These are phyloP conservation scores for Sclerotinia trifoliorum DNA, from an alignment of 2,329 filamentous ascomycete genomes.

Conservation along the genomic window DNA sequence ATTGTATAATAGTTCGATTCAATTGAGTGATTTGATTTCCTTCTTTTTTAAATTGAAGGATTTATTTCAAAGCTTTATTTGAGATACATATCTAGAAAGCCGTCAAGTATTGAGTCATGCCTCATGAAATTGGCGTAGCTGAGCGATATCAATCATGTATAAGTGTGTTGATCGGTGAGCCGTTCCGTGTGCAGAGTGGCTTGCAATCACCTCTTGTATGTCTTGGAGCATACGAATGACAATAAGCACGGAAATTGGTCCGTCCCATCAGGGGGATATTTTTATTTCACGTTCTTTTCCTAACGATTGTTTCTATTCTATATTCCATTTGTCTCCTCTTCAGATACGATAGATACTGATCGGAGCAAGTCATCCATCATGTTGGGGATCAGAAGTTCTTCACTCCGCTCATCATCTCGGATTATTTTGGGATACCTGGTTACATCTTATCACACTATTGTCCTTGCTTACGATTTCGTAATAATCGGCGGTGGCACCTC, in stretches of 20 bases:
- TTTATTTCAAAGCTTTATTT: background rate
- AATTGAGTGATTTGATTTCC: background rate
- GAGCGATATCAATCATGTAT: background rate
- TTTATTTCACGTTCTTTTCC: background rate
- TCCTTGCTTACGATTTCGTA: slow-evolving; percentile 25
- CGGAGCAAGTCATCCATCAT: background rate
- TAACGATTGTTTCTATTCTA: background rate
- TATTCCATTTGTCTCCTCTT: too few species aligned
- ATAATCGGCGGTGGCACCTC: slow-evolving; percentile 30
- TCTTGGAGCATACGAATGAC: background rate
- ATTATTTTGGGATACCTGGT: background rate
- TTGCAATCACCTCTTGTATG: background rate
- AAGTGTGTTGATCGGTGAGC: background rate
- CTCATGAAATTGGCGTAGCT: background rate
- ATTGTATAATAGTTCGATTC: background rate
- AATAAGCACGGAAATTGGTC: background rate
- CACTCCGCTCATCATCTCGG: background rate
- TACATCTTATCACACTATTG: slow-evolving; percentile 2
- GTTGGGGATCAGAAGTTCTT: background rate
- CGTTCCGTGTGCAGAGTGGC: slow-evolving; percentile 2
- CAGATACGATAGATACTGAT: background rate
- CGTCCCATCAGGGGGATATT: background rate
- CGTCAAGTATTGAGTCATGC: background rate
- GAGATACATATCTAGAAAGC: background rate
- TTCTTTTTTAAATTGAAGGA: background rate